Base-by-base conservation (phyloP, 2,329 filamentous ascomycete species). In the Chaetomium olivaceum region DNA sequence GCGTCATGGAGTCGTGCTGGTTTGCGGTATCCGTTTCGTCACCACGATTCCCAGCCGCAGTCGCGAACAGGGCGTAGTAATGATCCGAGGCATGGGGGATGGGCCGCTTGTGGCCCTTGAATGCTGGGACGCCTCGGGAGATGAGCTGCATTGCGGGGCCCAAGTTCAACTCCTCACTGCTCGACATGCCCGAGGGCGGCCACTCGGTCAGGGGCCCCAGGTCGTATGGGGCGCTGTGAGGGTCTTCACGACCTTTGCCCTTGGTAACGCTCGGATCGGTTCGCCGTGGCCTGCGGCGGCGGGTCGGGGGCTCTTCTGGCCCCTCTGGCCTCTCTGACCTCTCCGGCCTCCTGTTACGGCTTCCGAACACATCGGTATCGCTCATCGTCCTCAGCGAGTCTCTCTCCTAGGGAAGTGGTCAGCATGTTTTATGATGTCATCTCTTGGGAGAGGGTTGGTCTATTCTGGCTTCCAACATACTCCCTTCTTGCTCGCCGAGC, bases 81-180 rank as follows among this genome's bases (percentile, higher is more conserved):
- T 82, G 75, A 16, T 87, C 82, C 0, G 83, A 78, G 1, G 80
- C 80, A 69, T 89, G 85, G 8, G 85, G 82, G 50, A 89, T 81
- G 4, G 80, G 72, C 48, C 80, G 78, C 71, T 81, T 83, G 73
- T 84, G 80, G 23, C 87, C 87, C 63, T 80, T 83, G 74, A 86
- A 83, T 1, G 80, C 78, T 4, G 87, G 84, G 1, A 83, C 85
- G 6, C 87, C 87, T 8, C 81, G 79, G n/a, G 81, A 80, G 67
- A 89, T 85, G 65, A 87, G 78, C 58, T 86, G 81, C 76, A 83
- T 81, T 11, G 87, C 87, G 57, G 82, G 81, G 52, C 79, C 80
- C 19, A 84, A 81, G 0, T 81, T 77, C 9, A 89, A 78, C 66
- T 85, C 81, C 46, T 84, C 82, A 27, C 80, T 74, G 52, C 73